Percentiles rank a stretch among this genome's conserved stretches.
phyloP scores from a whole-genome alignment of 2,329 filamentous ascomycete genomes.

The Massarina eburnea region DNA sequence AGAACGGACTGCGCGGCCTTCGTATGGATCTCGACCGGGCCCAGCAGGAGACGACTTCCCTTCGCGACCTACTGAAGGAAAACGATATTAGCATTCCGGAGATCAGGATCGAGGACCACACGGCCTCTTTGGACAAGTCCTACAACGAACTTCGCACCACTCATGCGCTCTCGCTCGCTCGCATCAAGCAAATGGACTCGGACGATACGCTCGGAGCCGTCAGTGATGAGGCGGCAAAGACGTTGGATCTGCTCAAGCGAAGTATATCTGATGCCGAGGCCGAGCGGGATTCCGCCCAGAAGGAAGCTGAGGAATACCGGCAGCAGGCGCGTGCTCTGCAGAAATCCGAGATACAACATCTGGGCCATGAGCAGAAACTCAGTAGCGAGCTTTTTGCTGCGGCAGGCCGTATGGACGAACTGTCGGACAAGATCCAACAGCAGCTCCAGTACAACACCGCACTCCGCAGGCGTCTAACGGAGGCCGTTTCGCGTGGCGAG shows the following conservation, averaged over 20 bases:
- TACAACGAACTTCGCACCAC: slow-evolving; percentile 75
- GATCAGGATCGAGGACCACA: slow-evolving; percentile 55
- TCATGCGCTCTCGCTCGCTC: slow-evolving; percentile 66
- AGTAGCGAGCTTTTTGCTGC: slow-evolving; percentile 72
- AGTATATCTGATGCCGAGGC: slow-evolving; percentile 69
- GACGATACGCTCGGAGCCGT: slow-evolving; percentile 43
- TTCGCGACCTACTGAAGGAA: slow-evolving; percentile 76
- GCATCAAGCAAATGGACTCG: slow-evolving; percentile 65
- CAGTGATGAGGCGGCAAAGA: slow-evolving; percentile 58
- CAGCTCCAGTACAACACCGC: slow-evolving; percentile 78
- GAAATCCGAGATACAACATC: slow-evolving; percentile 56
- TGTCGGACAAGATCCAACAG: slow-evolving; percentile 75
- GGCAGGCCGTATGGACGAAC: slow-evolving; percentile 74
- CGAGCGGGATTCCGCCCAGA: slow-evolving; percentile 71
- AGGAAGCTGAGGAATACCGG: slow-evolving; percentile 64
- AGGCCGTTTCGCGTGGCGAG: slow-evolving; percentile 82
- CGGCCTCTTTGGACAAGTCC: slow-evolving; percentile 70
- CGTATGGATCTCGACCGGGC: slow-evolving; percentile 97
- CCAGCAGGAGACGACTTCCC: slow-evolving; percentile 85
- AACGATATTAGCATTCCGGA: slow-evolving; percentile 78
- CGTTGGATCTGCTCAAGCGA: slow-evolving; percentile 66
- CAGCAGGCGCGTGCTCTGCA: slow-evolving; percentile 62
- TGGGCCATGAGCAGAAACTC: slow-evolving; percentile 64
- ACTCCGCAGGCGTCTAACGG: slow-evolving; percentile 73
- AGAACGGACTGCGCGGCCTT: slow-evolving; percentile 82